These are phyloP conservation scores for Discostella stelligera DNA, from an alignment of 352 stramenopile species.

Conservation along the genomic window DNA sequence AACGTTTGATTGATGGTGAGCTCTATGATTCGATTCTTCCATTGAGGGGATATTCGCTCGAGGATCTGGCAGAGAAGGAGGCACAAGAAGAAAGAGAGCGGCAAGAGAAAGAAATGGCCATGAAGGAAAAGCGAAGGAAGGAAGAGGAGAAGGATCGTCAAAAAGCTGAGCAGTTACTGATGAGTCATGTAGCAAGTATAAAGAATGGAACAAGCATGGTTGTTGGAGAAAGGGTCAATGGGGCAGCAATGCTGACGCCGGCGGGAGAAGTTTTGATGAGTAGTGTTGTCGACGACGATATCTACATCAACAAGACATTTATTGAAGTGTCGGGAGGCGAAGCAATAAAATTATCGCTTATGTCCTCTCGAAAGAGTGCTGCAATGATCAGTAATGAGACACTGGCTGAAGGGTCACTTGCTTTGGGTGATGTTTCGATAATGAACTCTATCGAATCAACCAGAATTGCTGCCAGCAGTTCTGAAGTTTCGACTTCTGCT, in stretches of 20 bases:
- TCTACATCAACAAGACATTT: conserved; percentile 32
- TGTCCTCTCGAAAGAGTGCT: conserved; percentile 23
- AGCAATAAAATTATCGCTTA: conserved; percentile 30
- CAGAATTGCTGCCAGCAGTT: conserved; percentile 15
- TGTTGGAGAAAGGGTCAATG: conserved; percentile 32
- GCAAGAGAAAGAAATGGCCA: conserved; percentile 53
- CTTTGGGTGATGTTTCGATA: conserved; percentile 24
- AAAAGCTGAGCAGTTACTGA: conserved; percentile 32
- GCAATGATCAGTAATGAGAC: conserved; percentile 22
- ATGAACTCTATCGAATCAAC: conserved; percentile 23
- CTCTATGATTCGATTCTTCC: conserved; percentile 71
- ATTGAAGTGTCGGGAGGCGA: conserved; percentile 47
- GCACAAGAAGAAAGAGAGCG: conserved; percentile 56
- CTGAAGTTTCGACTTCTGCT: conserved; percentile 9
- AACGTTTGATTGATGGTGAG: conserved; percentile 69
- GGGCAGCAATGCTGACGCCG: conserved; percentile 32
- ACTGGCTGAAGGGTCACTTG: conserved; percentile 40
- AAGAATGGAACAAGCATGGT: conserved; percentile 35
- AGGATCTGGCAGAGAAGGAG: conserved; percentile 74
- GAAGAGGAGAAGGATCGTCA: conserved; percentile 48
- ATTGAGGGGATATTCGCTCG: conserved; percentile 68
- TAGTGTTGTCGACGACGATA: conserved; percentile 11
- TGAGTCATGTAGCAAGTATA: conserved; percentile 32
- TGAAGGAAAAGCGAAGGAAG: conserved; percentile 54
- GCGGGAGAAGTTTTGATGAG: conserved; percentile 34